A percentile compares a stretch with the other conserved stretches of the same genome.
Conservation (phyloP, 352 stramenopile species). For the Globisporangium irregulare region DNA sequence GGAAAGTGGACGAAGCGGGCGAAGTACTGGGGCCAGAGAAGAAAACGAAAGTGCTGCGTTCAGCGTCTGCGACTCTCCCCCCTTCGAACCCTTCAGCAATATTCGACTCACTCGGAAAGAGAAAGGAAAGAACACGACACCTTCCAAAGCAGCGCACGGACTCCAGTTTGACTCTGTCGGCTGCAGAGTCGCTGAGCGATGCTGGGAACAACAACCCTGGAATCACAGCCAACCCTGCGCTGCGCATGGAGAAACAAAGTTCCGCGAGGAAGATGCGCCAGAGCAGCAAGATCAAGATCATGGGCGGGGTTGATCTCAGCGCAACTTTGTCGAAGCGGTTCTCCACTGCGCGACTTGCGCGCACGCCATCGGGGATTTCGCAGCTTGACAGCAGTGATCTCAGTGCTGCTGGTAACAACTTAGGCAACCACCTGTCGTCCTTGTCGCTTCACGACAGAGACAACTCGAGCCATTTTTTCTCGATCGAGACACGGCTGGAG, state of each 20-base stretch:
- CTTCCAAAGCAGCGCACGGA: neutral
- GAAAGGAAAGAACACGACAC: neutral
- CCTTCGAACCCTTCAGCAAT: neutral
- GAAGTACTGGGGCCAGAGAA: neutral
- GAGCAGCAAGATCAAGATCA: slow-evolving; percentile 12
- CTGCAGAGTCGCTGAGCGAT: neutral
- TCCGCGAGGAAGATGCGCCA: slow-evolving; percentile 1
- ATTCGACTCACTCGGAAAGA: neutral
- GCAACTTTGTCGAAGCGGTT: slow-evolving; percentile 5
- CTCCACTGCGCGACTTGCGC: neutral
- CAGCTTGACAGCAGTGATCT: neutral
- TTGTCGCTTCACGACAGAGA: slow-evolving; percentile 15
- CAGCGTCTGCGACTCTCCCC: neutral
- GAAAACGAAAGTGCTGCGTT: neutral
- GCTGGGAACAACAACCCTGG: neutral
- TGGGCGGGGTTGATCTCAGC: neutral
- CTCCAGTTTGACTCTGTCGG: neutral
- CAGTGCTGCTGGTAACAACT: neutral
- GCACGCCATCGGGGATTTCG: neutral
- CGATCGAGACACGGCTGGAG: slow-evolving; percentile 57
- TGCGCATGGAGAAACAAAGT: slow-evolving; percentile 3
- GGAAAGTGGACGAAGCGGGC: neutral
- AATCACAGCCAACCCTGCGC: neutral
- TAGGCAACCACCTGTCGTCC: neutral
- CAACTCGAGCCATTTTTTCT: slow-evolving; percentile 45